A percentile compares a stretch with the other conserved stretches of the same genome.
These are phyloP conservation scores for Fraxinus sp. DNA, from an alignment of 305 asterid genomes.

Conservation along the genomic window DNA sequence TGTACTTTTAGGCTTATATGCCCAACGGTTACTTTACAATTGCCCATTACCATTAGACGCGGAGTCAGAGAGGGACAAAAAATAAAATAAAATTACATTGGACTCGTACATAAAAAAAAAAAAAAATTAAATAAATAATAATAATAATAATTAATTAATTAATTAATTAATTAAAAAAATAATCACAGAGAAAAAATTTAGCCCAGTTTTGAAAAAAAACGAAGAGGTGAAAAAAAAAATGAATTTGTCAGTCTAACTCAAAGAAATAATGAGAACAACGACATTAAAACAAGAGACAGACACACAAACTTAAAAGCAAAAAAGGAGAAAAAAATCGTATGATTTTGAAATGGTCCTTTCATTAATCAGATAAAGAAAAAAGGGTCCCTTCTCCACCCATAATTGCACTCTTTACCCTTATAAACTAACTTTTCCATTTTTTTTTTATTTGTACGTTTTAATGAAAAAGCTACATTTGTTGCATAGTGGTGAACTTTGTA, in stretches of 20 bases:
- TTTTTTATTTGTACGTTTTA: not conserved
- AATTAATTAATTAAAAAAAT: no score
- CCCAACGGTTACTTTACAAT: constrained; percentile 27
- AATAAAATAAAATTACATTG: no score
- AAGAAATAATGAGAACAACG: constrained; percentile 24
- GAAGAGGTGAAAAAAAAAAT: not conserved
- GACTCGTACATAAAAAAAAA: no score
- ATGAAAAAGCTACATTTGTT: constrained; percentile 25
- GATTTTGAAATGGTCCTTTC: constrained; percentile 23
- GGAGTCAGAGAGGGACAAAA: no score
- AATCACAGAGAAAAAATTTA: no score
- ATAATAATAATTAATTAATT: no score
- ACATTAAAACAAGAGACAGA: constrained; percentile 39
- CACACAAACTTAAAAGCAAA: not conserved
- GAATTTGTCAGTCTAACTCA: constrained; percentile 15
- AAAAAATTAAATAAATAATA: no score
- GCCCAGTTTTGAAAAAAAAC: not conserved
- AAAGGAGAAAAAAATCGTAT: not conserved
- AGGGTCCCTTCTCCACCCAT: not conserved
- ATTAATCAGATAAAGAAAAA: not conserved
- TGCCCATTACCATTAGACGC: no score
- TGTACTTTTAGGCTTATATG: constrained; percentile 22
- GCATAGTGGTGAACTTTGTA: constrained; percentile 12
- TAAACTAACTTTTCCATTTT: not conserved
- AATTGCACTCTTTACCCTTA: constrained; percentile 5